Conservation (phyloP, 1,284 basidiomycete species). For the Exobasidium rhododendri region DNA sequence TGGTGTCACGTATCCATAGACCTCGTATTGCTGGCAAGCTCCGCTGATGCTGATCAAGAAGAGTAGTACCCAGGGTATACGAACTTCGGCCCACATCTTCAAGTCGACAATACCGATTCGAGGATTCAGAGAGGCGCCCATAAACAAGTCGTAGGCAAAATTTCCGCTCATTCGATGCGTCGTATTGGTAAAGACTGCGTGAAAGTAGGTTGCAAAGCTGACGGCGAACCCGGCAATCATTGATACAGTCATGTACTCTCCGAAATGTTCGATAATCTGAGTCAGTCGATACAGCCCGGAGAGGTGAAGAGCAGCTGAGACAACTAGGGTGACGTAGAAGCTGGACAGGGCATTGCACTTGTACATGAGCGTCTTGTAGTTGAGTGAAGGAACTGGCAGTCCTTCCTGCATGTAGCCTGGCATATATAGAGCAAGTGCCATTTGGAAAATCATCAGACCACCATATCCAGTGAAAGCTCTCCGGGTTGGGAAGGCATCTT, state of each 20-base stretch:
- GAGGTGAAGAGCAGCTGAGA: constrained; percentile 74
- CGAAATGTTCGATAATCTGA: constrained; percentile 94
- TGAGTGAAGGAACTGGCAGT: constrained; percentile 54
- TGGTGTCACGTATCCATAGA: constrained; percentile 84
- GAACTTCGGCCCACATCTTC: constrained; percentile 98
- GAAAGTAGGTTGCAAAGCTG: constrained; percentile 46
- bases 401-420: constrained; percentile 88
- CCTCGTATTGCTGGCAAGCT: constrained; percentile 91
- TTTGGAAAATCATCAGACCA: constrained; percentile 82
- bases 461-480: constrained; percentile 72
- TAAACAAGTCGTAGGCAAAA: constrained; percentile 69
- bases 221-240: constrained; percentile 83
- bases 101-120: constrained; percentile 88
- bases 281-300: constrained; percentile 83
- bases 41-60: constrained; percentile 91
- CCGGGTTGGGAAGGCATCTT: constrained; percentile 83
- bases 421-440: constrained; percentile 82
- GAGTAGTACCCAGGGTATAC: constrained; percentile 94
- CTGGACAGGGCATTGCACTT: constrained; percentile 83
- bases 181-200: constrained; percentile 48
- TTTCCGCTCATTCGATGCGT: constrained; percentile 79
- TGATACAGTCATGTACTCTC: constrained; percentile 89
- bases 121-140: constrained; percentile 93
- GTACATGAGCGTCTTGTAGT: constrained; percentile 87
- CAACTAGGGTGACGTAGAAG: constrained; percentile 79